phyloP scores from a whole-genome alignment of 768 basidiomycete species.

The Leccinum rimulosum region DNA sequence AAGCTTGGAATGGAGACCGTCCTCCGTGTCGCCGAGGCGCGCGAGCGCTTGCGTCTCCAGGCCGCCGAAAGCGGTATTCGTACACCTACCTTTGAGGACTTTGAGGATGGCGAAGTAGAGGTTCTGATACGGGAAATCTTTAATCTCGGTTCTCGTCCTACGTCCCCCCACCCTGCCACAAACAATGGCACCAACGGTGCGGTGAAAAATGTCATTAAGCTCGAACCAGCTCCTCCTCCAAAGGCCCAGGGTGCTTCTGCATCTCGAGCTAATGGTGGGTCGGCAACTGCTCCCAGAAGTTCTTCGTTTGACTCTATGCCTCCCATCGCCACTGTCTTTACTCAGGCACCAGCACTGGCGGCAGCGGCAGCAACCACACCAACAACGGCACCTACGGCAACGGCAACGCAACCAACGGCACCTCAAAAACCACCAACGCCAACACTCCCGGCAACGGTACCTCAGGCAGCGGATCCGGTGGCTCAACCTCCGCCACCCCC shows the following conservation, averaged over 20 bases:
- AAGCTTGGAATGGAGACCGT: constrained; percentile 41
- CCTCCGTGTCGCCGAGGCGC: constrained; percentile 36
- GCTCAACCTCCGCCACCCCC: background rate
- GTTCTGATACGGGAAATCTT: constrained; percentile 29
- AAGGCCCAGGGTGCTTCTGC: constrained; percentile 20
- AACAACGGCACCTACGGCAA: constrained; percentile 1
- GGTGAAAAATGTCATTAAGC: constrained; percentile 15
- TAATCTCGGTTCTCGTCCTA: constrained; percentile 25
- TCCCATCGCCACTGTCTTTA: constrained; percentile 15
- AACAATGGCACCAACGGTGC: constrained; percentile 14
- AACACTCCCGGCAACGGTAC: background rate
- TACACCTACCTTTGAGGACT: constrained; percentile 32
- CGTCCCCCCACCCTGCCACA: constrained; percentile 18
- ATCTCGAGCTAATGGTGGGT: constrained; percentile 32
- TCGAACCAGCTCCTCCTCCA: constrained; percentile 18
- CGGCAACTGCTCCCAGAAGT: constrained; percentile 24
- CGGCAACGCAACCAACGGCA: background rate
- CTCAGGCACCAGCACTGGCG: constrained; percentile 4
- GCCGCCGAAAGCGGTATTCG: constrained; percentile 33
- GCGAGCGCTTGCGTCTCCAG: constrained; percentile 38
- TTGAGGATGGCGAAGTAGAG: constrained; percentile 30
- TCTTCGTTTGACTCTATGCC: constrained; percentile 26
- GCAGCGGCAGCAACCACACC: background rate
- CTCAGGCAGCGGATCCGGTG: background rate
- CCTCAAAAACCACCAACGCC: background rate